Evolutionary conservation across 1,139 yeast genomes (phyloP).

Genomic region (Saccharomyces hybrid): DNA sequence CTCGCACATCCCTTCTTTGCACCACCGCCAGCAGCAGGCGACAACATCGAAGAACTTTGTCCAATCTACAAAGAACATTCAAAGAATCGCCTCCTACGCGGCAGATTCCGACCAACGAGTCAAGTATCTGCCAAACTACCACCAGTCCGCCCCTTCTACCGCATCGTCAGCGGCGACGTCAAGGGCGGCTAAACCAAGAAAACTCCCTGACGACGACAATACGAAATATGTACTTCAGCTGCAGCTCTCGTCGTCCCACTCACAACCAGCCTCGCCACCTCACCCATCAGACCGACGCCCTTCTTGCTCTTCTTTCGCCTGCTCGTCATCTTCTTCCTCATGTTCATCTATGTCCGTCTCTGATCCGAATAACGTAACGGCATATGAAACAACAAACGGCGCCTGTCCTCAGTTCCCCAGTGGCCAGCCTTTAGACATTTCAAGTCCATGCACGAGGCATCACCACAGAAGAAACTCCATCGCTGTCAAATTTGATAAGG

Average conservation of each 20-base stretch:
- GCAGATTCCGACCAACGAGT: background rate
- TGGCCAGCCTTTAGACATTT: background rate
- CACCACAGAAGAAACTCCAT: constrained; percentile 31
- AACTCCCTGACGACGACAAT: background rate
- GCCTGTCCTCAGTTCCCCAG: background rate
- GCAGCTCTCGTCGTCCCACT: background rate
- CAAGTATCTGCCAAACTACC: background rate
- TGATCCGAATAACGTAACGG: background rate
- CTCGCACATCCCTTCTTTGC: constrained; percentile 1
- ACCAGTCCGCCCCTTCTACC: background rate
- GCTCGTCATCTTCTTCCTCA: background rate
- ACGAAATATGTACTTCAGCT: background rate
- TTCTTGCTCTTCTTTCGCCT: background rate
- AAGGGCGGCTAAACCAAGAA: background rate
- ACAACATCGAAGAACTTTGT: background rate
- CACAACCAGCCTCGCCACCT: background rate
- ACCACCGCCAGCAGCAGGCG: background rate
- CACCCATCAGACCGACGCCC: background rate
- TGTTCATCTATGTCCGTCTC: background rate
- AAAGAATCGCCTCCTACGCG: background rate
- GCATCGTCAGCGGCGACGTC: background rate
- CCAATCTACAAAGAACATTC: background rate
- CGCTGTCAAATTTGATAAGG: constrained; percentile 28
- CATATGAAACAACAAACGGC: background rate
- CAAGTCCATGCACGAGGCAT: constrained; percentile 23